Evolutionary conservation across 2,329 filamentous ascomycete genomes (phyloP).

Genomic region (Paramyrothecium roridum): DNA sequence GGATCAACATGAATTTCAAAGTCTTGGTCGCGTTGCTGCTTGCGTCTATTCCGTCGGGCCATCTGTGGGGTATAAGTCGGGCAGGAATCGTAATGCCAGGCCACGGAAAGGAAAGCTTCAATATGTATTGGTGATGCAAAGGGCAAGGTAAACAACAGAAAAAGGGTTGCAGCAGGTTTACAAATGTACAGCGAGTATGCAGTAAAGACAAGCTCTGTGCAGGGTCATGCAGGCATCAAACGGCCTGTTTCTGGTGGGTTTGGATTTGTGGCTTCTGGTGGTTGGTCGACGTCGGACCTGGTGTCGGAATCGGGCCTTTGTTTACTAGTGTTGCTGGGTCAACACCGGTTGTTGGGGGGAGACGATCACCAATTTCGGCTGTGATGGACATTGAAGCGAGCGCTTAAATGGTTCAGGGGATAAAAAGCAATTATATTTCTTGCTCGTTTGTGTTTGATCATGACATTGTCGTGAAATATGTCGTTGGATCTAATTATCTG

Average conservation of each 20-base stretch:
- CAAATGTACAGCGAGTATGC: conserved; percentile 4
- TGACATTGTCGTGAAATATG: conserved; percentile 1
- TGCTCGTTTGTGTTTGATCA: neutral
- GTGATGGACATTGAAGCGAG: conserved; percentile 2
- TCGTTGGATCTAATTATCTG: conserved; percentile 3
- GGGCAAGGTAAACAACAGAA: neutral
- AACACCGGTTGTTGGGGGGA: neutral
- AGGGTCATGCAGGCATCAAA: neutral
- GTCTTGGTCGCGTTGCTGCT: conserved; percentile 28
- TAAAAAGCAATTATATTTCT: conserved; percentile 7
- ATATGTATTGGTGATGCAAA: no score
- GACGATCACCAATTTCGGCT: neutral
- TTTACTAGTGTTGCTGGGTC: conserved; percentile 31
- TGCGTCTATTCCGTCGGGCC: conserved; percentile 22
- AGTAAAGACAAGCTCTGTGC: conserved; percentile 1
- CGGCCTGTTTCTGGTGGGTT: neutral
- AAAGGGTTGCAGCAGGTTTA: neutral
- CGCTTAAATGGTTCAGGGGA: conserved; percentile 10
- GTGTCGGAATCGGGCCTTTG: conserved; percentile 20
- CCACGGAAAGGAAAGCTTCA: no score
- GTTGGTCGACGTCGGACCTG: conserved; percentile 21
- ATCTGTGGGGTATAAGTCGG: conserved; percentile 13
- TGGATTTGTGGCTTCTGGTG: conserved; percentile 21
- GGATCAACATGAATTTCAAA: conserved; percentile 47
- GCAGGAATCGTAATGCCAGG: neutral